These are phyloP conservation scores for Albugo candida DNA, from an alignment of 352 stramenopile species.

Conservation along the genomic window DNA sequence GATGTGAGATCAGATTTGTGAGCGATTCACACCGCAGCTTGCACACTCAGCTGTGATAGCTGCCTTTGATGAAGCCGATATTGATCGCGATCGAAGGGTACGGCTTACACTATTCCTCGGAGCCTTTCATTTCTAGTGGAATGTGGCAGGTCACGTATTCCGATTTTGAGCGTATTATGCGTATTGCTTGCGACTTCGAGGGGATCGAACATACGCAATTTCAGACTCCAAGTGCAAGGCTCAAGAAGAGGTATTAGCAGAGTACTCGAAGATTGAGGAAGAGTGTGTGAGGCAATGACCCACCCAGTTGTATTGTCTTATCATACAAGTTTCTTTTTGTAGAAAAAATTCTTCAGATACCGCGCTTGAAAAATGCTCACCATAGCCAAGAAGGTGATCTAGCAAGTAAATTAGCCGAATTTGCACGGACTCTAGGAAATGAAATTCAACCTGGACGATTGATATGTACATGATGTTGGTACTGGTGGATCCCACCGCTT, in stretches of 20 bases:
- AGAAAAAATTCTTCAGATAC: conserved; percentile 62
- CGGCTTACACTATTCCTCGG: neutral
- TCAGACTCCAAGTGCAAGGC: no score
- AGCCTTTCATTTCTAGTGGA: neutral
- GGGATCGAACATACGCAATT: no score
- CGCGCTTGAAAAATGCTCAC: conserved; percentile 62
- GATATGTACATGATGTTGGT: conserved; percentile 61
- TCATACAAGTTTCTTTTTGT: conserved; percentile 74
- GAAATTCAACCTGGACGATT: conserved; percentile 29
- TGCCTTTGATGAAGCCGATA: conserved; percentile 31
- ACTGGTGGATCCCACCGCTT: conserved; percentile 62
- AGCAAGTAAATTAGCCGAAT: neutral
- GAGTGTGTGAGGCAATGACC: no score
- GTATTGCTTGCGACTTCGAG: no score
- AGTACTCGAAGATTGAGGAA: no score
- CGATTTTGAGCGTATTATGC: conserved; percentile 20
- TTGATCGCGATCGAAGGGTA: conserved; percentile 31
- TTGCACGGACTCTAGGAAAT: neutral
- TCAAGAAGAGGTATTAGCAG: no score
- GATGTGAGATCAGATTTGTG: conserved; percentile 12
- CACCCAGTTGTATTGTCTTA: neutral
- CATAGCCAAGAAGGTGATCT: conserved; percentile 49
- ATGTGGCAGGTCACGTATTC: conserved; percentile 30
- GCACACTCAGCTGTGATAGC: conserved; percentile 14
- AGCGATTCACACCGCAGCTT: conserved; percentile 17